Percentiles rank a stretch among this genome's conserved stretches.
phyloP scores from a whole-genome alignment of 1,139 yeast genomes.

The Kodamaea fungicola region DNA sequence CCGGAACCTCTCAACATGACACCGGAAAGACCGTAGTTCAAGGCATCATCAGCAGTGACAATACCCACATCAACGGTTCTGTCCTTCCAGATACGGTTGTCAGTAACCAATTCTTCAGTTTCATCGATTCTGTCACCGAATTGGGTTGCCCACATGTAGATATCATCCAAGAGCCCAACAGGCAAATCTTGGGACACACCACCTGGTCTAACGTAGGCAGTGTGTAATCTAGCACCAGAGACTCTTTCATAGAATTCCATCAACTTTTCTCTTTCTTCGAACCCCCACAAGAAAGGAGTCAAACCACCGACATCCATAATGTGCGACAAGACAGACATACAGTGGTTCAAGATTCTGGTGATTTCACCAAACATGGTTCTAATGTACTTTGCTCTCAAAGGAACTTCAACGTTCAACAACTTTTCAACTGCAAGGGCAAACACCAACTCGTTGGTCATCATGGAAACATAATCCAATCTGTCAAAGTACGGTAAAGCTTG shows the following conservation, averaged over 20 bases:
- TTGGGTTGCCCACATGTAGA: constrained; percentile 95
- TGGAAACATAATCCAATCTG: constrained; percentile 82
- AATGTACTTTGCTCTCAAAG: constrained; percentile 79
- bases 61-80: constrained; percentile 81
- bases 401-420: constrained; percentile 79
- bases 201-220: constrained; percentile 89
- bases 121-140: constrained; percentile 92
- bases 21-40: constrained; percentile 77
- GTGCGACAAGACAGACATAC: constrained; percentile 84
- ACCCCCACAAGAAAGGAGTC: constrained; percentile 93
- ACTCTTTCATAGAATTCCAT: constrained; percentile 94
- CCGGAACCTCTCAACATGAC: constrained; percentile 93
- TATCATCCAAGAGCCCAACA: constrained; percentile 81
- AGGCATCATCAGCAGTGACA: constrained; percentile 82
- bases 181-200: constrained; percentile 91
- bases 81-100: constrained; percentile 90
- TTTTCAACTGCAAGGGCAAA: constrained; percentile 84
- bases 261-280: constrained; percentile 88
- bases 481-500: constrained; percentile 90
- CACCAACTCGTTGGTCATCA: constrained; percentile 92
- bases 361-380: constrained; percentile 86
- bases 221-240: constrained; percentile 85
- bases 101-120: constrained; percentile 84
- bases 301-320: constrained; percentile 96
- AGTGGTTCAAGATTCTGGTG: constrained; percentile 79